phyloP scores from a whole-genome alignment of 2,329 filamentous ascomycete species.

The Gaeumannomyces tritici region DNA sequence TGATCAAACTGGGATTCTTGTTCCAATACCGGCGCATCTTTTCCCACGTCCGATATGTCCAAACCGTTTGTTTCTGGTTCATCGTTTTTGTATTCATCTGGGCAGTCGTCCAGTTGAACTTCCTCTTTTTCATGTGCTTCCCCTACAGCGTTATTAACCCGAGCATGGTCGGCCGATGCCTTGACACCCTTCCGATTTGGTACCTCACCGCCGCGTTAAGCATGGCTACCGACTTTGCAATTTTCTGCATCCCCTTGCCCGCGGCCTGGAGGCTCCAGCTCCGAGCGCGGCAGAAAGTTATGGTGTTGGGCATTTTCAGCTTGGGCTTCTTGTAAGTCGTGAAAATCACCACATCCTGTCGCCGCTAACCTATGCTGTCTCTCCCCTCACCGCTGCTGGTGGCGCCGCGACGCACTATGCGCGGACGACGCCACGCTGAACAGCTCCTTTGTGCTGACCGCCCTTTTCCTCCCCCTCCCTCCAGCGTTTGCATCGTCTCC shows the following conservation, averaged over 20 bases:
- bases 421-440: too few species aligned
- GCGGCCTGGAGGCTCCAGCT: constrained; percentile 16
- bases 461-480: not conserved
- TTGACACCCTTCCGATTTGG: constrained; percentile 19
- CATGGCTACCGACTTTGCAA: constrained; percentile 3
- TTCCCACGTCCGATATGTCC: too few species aligned
- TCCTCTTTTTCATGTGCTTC: constrained; percentile 10
- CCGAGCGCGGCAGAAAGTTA: constrained; percentile 14
- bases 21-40: too few species aligned
- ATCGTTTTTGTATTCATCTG: too few species aligned
- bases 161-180: constrained; percentile 14
- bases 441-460: constrained; percentile 5
- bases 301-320: constrained; percentile 18
- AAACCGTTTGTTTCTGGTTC: too few species aligned
- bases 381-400: too few species aligned
- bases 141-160: constrained; percentile 16
- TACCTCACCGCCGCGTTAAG: constrained; percentile 19
- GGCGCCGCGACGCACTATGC: too few species aligned
- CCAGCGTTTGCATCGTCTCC: constrained; percentile 24
- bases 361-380: too few species aligned
- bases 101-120: too few species aligned
- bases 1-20: too few species aligned
- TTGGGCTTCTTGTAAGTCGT: constrained; percentile 19
- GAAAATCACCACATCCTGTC: too few species aligned
- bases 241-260: constrained; percentile 14